Evolutionary conservation across 1,284 basidiomycete species (phyloP), one percentile per base, ranked within the genome.

Genomic region (Sporisorium sorghi): DNA sequence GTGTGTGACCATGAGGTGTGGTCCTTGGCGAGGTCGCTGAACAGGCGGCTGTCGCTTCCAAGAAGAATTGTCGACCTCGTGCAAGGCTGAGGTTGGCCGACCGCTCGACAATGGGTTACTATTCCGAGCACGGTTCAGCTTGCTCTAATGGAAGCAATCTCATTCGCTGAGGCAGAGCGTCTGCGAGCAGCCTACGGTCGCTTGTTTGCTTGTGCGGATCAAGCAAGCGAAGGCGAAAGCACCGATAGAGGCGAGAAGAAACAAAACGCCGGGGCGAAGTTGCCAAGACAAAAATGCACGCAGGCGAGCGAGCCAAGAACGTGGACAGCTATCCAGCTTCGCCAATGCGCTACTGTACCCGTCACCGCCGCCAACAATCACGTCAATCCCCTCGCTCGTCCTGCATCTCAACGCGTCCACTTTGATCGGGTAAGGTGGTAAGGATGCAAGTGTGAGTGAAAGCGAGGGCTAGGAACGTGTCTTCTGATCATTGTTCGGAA

Each of bases 271-370:
- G 28, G 37, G n/a, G n/a, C n/a, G n/a, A 12, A 28, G 21, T 39
- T 17, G 65, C 59, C 58, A 58, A 68, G 65, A 53, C 3, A 33
- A 23, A 24, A 26, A 21, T 14, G 40, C 49, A n/a, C 21, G 21
- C n/a, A 30, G 28, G 5, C 50, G 58, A 62, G 65, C 65, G 65
- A 68, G 39, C 43, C 42, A n/a, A 54, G 65, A 68, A 68, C 65
- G 65, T 68, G 65, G 58, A 68, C 65, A 68, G 21, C 54, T 50
- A 32, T 57, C 50, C 33, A 56, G 37, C 35, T 47, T 58, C 42
- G 43, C 54, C 10, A 52, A 33, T 9, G 43, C 49, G 5, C 28
- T 12, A 24, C 24, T n/a, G 17, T 28, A 33, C 30, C n/a, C 24
- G 17, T 28, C 44, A 40, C n/a, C 24, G 35, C 24, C 28, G 47